These are phyloP conservation scores for Trametes cubensis DNA, from an alignment of 768 basidiomycete species.

Conservation along the genomic window DNA sequence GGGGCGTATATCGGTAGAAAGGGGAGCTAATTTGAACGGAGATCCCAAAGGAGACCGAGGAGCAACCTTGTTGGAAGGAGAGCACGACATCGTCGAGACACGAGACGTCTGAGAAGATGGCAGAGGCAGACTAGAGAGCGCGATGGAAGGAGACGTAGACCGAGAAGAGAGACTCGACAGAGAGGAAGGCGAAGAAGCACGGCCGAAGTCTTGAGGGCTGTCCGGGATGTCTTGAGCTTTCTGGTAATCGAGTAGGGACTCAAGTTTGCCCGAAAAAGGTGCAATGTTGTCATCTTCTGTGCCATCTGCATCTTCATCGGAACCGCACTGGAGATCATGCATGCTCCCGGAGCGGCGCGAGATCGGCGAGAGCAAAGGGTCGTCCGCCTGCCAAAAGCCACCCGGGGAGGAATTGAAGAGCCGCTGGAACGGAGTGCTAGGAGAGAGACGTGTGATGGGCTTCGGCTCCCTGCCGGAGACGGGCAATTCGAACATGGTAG, in stretches of 20 bases:
- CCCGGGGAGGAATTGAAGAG: slow-evolving; percentile 26
- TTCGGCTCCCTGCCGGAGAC: slow-evolving; percentile 2
- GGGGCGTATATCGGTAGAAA: neutral
- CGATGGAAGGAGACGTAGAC: slow-evolving; percentile 17
- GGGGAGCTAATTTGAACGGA: neutral
- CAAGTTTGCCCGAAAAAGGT: slow-evolving; percentile 13
- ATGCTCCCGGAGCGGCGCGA: slow-evolving; percentile 5
- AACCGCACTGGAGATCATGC: neutral
- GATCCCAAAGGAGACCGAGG: slow-evolving; percentile 7
- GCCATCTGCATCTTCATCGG: neutral
- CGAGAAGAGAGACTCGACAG: slow-evolving; percentile 26
- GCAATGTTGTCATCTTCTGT: neutral
- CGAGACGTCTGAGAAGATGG: slow-evolving; percentile 21
- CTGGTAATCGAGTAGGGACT: slow-evolving; percentile 23
- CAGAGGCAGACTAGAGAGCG: slow-evolving; percentile 1
- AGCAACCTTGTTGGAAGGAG: neutral
- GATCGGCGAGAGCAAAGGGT: slow-evolving; percentile 20
- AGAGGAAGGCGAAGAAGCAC: slow-evolving; percentile 18
- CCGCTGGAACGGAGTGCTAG: slow-evolving; percentile 20
- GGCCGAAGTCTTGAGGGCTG: neutral
- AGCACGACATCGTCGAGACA: neutral
- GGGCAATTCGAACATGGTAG: neutral
- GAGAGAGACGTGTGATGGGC: slow-evolving; percentile 16
- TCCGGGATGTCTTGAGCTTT: slow-evolving; percentile 15
- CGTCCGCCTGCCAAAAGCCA: slow-evolving; percentile 22